Base-by-base conservation (phyloP, 768 basidiomycete genomes). In the Cystofilobasidium bisporidii region DNA sequence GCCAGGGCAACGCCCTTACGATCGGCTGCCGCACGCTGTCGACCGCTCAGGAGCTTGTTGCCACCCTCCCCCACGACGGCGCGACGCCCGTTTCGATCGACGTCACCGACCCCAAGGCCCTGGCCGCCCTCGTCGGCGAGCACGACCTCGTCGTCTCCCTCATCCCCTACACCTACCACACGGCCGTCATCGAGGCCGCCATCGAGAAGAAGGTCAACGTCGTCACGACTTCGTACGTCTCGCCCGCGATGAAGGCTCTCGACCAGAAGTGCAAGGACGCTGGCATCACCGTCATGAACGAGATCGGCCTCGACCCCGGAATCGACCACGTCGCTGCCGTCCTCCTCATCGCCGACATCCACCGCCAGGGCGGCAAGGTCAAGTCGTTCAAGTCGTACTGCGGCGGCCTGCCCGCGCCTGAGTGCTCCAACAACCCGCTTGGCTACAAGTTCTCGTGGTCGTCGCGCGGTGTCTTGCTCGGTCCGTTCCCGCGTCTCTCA, bases 401-500 rank as follows among this genome's bases (percentile, higher is more conserved):
- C 71, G 92, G 93, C 75, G 94, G 94, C 67, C 87, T 97, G 58
- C 92, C 93, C 58, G 90, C 92, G 0, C 89, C 91, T 10, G 87
- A 90, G 73, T 87, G 87, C 74, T 84, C 91, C 5, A 85, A 86
- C 74, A 99, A 98, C 80, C 92, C 96, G 2, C 86, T 98, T 65
- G 94, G 94, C 15, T 99, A 97, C 85, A 97, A 97, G 78, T 97
- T 99, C 81, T 96, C 91, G 43, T 98, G 96, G 96, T 94, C 91
- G 10, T 89, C 92, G 11, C 87, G 91, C 26, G 94, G 93, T 61
- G 92, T 93, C 53, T 86, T 99, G 64, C 87, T 97, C 72, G 94
- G 50, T 53, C 18, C n/a, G 28, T 53, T 20, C 9, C 20, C 8
- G 22, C 17, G n/a, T n/a, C 24, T 50, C 28, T 30, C 3, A 53